Evolutionary conservation across 495 filamentous ascomycete species (phyloP).

Genomic region (Aspergillus conjunctus): DNA sequence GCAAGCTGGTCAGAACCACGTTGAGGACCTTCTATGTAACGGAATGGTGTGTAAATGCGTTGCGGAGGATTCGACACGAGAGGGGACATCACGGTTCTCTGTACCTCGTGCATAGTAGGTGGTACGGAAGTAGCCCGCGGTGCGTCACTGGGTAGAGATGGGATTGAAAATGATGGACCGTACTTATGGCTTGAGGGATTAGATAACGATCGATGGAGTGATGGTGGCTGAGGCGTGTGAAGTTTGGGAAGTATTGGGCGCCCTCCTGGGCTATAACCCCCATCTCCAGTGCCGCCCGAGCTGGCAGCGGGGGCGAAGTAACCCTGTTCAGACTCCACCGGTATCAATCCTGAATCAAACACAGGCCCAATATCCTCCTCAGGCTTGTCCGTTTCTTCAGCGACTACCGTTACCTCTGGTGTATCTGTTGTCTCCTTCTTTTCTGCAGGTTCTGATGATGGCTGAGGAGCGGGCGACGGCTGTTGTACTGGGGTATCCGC

Average conservation of each 20-base stretch:
- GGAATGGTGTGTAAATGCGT: slow-evolving; percentile 51
- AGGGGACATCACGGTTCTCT: slow-evolving; percentile 33
- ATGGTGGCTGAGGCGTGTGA: slow-evolving; percentile 21
- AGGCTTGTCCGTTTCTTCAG: background rate
- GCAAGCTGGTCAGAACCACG: slow-evolving; percentile 45
- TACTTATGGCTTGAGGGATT: slow-evolving; percentile 26
- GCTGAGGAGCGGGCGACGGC: slow-evolving; percentile 16
- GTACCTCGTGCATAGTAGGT: slow-evolving; percentile 26
- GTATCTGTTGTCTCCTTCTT: background rate
- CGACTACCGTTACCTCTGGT: too few species aligned
- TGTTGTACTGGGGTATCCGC: slow-evolving; percentile 16
- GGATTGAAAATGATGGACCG: slow-evolving; percentile 7
- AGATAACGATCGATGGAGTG: slow-evolving; percentile 25
- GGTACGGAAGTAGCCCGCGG: slow-evolving; percentile 33
- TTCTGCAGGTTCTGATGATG: slow-evolving; percentile 6
- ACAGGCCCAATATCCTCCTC: slow-evolving; percentile 20
- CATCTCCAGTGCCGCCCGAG: slow-evolving; percentile 32
- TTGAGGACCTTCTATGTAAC: slow-evolving; percentile 51
- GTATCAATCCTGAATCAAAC: slow-evolving; percentile 41
- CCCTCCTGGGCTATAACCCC: slow-evolving; percentile 53
- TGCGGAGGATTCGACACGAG: slow-evolving; percentile 44
- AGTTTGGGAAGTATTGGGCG: slow-evolving; percentile 40
- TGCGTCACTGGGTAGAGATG: background rate
- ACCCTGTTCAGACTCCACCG: slow-evolving; percentile 34
- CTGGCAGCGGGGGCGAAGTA: slow-evolving; percentile 14